phyloP scores from a whole-genome alignment of 352 stramenopile genomes.

The Globisporangium viniferum region DNA sequence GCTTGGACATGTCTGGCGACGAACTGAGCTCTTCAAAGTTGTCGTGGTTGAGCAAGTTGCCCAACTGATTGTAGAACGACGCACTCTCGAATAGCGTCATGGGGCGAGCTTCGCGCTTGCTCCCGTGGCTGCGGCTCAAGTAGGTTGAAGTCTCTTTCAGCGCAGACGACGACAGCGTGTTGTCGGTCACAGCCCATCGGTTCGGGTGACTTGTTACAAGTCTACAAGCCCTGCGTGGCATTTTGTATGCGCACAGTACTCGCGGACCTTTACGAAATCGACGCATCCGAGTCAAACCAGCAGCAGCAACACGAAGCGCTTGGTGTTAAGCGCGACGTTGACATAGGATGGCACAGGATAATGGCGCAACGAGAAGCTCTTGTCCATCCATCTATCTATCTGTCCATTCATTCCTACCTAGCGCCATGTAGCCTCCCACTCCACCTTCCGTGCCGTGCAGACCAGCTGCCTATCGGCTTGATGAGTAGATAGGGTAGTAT shows the following conservation, averaged over 20 bases:
- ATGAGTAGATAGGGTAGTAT: no score
- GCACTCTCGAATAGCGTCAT: slow-evolving; percentile 84
- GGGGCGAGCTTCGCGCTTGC: slow-evolving; percentile 44
- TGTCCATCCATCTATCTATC: no score
- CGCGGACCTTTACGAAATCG: no score
- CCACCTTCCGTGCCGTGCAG: neutral
- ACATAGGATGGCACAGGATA: no score
- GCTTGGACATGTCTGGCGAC: slow-evolving; percentile 37
- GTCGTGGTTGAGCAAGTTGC: slow-evolving; percentile 66
- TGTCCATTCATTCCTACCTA: neutral
- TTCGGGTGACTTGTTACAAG: slow-evolving; percentile 19
- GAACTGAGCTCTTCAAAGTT: slow-evolving; percentile 64
- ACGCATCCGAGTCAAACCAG: no score
- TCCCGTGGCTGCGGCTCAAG: slow-evolving; percentile 24
- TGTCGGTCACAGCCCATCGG: slow-evolving; percentile 8
- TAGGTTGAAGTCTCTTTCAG: slow-evolving; percentile 24
- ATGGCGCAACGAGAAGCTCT: no score
- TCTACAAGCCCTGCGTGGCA: no score
- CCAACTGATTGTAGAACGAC: slow-evolving; percentile 72
- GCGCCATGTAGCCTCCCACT: neutral
- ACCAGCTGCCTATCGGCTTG: neutral
- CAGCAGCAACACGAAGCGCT: no score
- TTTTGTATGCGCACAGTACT: no score
- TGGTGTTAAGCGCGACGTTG: no score
- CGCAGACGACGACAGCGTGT: slow-evolving; percentile 23